phyloP scores from a whole-genome alignment of 2,329 filamentous ascomycete genomes.

The Aspergillus udagawae region DNA sequence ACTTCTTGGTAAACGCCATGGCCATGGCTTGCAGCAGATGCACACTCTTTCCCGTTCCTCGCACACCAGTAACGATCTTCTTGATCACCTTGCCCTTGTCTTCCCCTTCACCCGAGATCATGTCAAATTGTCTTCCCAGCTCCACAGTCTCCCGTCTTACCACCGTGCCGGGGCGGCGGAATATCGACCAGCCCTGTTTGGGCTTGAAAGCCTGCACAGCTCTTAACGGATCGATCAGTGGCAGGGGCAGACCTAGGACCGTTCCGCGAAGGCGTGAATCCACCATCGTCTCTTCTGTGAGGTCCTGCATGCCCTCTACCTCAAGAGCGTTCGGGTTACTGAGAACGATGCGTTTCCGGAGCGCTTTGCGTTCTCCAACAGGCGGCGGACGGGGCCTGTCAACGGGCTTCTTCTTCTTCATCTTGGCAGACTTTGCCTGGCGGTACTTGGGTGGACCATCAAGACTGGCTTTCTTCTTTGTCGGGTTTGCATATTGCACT shows the following conservation, averaged over 20 bases:
- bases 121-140: constrained; percentile 61
- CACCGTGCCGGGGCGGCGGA: constrained; percentile 74
- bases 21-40: constrained; percentile 78
- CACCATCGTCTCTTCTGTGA: constrained; percentile 55
- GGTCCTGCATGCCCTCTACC: constrained; percentile 62
- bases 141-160: constrained; percentile 74
- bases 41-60: constrained; percentile 80
- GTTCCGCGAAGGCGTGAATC: constrained; percentile 57
- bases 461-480: constrained; percentile 49
- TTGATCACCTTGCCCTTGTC: constrained; percentile 42
- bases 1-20: constrained; percentile 75
- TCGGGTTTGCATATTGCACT: constrained; percentile 31
- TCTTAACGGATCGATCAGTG: constrained; percentile 73
- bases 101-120: constrained; percentile 43
- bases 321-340: constrained; percentile 90
- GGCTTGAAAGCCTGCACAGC: constrained; percentile 87
- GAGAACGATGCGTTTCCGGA: constrained; percentile 83
- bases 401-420: constrained; percentile 42
- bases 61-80: constrained; percentile 68
- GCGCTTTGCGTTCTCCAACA: constrained; percentile 78
- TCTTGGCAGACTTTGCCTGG: constrained; percentile 37
- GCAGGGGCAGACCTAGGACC: constrained; percentile 65
- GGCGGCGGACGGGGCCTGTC: constrained; percentile 56
- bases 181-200: constrained; percentile 82
- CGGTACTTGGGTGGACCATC: constrained; percentile 32